Percentiles rank a stretch among this genome's conserved stretches.
Evolutionary conservation across 768 basidiomycete genomes (phyloP).

Genomic region (Lactarius sanguifluus): DNA sequence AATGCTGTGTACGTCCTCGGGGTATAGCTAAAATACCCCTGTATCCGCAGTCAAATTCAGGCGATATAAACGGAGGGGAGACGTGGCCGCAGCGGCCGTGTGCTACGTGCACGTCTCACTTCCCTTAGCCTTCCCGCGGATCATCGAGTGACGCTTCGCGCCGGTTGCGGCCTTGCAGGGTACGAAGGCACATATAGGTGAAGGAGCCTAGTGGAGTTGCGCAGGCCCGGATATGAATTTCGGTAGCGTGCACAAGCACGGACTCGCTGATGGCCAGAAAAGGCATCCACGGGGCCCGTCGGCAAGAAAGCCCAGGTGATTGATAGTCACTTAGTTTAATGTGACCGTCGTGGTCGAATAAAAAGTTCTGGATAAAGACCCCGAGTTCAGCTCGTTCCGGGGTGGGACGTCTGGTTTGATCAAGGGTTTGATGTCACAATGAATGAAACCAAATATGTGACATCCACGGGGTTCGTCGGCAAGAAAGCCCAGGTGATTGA

Average conservation of each 20-base stretch:
- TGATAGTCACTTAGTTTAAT: conserved; percentile 94
- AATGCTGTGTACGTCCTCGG: too few species aligned
- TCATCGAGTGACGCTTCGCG: not conserved
- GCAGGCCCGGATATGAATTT: not conserved
- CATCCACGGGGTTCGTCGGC: conserved; percentile 40
- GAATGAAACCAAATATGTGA: conserved; percentile 94
- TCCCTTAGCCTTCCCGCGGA: not conserved
- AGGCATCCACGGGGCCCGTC: not conserved
- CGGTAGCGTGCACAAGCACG: not conserved
- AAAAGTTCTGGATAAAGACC: conserved; percentile 70
- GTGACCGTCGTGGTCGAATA: conserved; percentile 92
- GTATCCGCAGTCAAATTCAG: conserved; percentile 1
- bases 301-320: not conserved
- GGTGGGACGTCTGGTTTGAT: conserved; percentile 75
- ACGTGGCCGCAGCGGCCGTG: not conserved
- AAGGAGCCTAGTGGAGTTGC: not conserved
- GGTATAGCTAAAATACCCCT: not conserved
- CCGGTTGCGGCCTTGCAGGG: not conserved
- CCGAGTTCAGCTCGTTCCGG: conserved; percentile 7
- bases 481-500: not conserved
- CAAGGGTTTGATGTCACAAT: conserved; percentile 98
- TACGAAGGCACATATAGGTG: not conserved
- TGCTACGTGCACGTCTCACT: not conserved
- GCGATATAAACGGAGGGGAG: conserved; percentile 1
- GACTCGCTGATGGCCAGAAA: not conserved